A percentile compares a stretch with the other conserved stretches of the same genome.
These are phyloP conservation scores for Xylariaceae sp. DNA, from an alignment of 2,329 filamentous ascomycete genomes.

Conservation along the genomic window DNA sequence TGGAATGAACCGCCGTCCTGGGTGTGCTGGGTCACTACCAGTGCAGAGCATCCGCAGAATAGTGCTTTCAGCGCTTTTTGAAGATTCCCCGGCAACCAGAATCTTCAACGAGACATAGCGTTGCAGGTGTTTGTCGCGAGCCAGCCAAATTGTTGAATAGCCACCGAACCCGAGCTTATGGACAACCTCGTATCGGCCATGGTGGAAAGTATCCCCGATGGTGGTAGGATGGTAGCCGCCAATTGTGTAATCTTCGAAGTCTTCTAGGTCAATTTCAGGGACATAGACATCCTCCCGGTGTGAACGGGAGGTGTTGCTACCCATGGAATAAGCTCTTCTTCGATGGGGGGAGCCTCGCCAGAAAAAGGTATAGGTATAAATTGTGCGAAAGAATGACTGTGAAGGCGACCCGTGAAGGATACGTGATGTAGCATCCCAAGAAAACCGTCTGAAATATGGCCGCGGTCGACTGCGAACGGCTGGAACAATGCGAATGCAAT, in stretches of 20 bases:
- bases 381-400: slow-evolving; percentile 9
- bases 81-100: slow-evolving; percentile 11
- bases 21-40: slow-evolving; percentile 7
- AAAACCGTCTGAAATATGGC: slow-evolving; percentile 9
- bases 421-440: slow-evolving; percentile 5
- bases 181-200: slow-evolving; percentile 50
- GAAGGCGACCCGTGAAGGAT: slow-evolving; percentile 2
- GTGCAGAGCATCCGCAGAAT: slow-evolving; percentile 15
- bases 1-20: slow-evolving; percentile 21
- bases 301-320: not conserved
- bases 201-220: slow-evolving; percentile 49
- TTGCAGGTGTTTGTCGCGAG: slow-evolving; percentile 39
- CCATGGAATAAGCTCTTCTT: slow-evolving; percentile 5
- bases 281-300: not conserved
- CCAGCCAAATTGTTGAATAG: slow-evolving; percentile 55
- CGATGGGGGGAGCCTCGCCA: not conserved
- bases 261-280: slow-evolving; percentile 8
- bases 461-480: slow-evolving; percentile 6
- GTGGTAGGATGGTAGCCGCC: slow-evolving; percentile 53
- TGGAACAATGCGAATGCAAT: slow-evolving; percentile 4
- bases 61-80: slow-evolving; percentile 15
- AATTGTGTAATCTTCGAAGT: slow-evolving; percentile 41
- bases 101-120: slow-evolving; percentile 34
- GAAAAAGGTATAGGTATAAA: not conserved
- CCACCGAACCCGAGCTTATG: slow-evolving; percentile 54